These are phyloP conservation scores for Agaricus blazei DNA, from an alignment of 768 basidiomycete genomes.

Conservation along the genomic window DNA sequence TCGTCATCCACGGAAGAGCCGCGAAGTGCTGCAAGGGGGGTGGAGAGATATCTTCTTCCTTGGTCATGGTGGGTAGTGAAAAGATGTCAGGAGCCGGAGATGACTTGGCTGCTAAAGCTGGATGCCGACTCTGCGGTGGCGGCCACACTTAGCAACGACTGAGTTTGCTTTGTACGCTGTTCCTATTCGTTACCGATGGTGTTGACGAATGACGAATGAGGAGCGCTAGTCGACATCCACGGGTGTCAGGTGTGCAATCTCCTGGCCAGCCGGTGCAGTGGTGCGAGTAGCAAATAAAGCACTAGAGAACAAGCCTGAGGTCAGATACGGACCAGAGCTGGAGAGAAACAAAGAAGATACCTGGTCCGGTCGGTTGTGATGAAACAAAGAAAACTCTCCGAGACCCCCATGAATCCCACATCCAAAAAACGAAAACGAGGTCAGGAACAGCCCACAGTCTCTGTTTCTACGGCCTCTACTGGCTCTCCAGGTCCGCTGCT, in stretches of 20 bases:
- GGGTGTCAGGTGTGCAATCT: background rate
- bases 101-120: conserved; percentile 1
- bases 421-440: conserved; percentile 41
- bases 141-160: background rate
- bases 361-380: conserved; percentile 1
- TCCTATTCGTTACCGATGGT: background rate
- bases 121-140: background rate
- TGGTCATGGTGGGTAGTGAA: conserved; percentile 10
- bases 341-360: background rate
- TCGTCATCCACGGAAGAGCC: conserved; percentile 24
- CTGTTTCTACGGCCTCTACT: conserved; percentile 25
- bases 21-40: conserved; percentile 20
- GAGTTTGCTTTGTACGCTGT: background rate
- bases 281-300: background rate
- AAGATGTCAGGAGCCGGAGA: conserved; percentile 1
- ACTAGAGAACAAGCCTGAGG: background rate
- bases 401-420: conserved; percentile 31
- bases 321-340: background rate
- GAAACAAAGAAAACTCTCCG: background rate
- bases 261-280: background rate
- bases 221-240: conserved; percentile 1
- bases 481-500: conserved; percentile 32
- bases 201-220: background rate
- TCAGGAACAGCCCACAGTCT: conserved; percentile 19
- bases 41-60: conserved; percentile 22